A percentile compares a stretch with the other conserved stretches of the same genome.
Conservation (phyloP, 2,329 filamentous ascomycete species). For the Fusarium sp. region DNA sequence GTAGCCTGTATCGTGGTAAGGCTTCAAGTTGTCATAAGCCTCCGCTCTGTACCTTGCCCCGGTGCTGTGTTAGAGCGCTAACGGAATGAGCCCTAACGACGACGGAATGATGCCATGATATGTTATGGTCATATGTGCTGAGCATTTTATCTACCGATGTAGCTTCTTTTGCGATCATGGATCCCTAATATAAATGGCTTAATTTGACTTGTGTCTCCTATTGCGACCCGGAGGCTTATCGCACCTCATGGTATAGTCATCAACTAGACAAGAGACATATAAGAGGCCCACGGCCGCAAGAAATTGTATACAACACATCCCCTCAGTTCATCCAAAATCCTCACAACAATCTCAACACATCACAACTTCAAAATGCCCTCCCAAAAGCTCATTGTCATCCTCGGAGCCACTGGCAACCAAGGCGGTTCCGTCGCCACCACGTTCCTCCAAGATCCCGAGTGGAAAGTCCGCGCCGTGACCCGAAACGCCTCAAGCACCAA, state of each 20-base stretch:
- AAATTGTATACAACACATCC: background rate
- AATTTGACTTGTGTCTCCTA: background rate
- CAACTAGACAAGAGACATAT: background rate
- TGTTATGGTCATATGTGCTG: background rate
- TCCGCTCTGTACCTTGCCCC: background rate
- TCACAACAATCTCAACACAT: background rate
- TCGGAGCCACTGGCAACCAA: conserved; percentile 36
- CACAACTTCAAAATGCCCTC: conserved; percentile 11
- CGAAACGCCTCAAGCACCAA: conserved; percentile 21
- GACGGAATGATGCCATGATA: background rate
- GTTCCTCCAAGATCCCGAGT: conserved; percentile 19
- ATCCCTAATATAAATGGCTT: background rate
- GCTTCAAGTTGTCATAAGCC: background rate
- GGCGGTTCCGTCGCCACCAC: conserved; percentile 20
- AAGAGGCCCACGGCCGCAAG: background rate
- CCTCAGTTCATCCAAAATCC: background rate
- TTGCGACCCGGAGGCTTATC: background rate
- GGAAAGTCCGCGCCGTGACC: conserved; percentile 29
- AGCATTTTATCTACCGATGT: background rate
- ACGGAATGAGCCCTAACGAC: background rate
- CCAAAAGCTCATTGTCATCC: conserved; percentile 21
- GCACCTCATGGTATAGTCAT: background rate
- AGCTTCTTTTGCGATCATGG: background rate
- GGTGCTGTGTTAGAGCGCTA: background rate
- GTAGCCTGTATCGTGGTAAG: background rate